Percentiles rank a stretch among this genome's conserved stretches.
Conservation (phyloP, 1,284 basidiomycete genomes). For the Cutaneotrichosporon mucoides region DNA sequence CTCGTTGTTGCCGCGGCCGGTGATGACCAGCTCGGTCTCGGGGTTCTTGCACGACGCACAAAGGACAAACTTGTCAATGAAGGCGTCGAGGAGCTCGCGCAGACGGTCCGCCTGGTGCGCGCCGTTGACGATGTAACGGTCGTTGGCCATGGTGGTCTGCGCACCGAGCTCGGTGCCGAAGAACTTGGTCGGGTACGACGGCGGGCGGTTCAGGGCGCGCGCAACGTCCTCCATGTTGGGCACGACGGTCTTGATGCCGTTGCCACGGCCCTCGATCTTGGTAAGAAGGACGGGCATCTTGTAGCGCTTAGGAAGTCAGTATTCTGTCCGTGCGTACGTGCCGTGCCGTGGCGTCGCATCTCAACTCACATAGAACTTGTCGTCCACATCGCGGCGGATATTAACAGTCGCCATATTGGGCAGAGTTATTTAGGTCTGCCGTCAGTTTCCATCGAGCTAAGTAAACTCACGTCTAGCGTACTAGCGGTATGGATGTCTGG, state of each 20-base stretch:
- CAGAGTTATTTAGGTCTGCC: constrained; percentile 16
- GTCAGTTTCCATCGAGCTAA: neutral
- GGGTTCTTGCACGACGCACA: constrained; percentile 99
- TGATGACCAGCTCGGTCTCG: constrained; percentile 92
- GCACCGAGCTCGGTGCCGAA: constrained; percentile 98
- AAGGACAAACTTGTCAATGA: constrained; percentile 98
- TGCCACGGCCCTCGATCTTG: constrained; percentile 98
- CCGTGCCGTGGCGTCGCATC: neutral
- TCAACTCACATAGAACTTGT: constrained; percentile 55
- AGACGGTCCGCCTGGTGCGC: constrained; percentile 89
- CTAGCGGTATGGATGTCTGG: constrained; percentile 8
- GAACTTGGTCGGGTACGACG: constrained; percentile 95
- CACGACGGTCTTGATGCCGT: constrained; percentile 98
- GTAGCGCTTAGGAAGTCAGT: constrained; percentile 42
- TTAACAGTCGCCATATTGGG: constrained; percentile 85
- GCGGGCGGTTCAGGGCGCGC: constrained; percentile 88
- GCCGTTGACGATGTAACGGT: constrained; percentile 98
- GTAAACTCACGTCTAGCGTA: constrained; percentile 19
- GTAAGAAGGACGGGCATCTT: constrained; percentile 89
- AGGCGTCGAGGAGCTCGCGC: constrained; percentile 90
- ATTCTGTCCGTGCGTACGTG: neutral
- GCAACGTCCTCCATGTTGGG: constrained; percentile 99
- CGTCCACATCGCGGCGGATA: constrained; percentile 96
- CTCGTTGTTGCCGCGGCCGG: constrained; percentile 64
- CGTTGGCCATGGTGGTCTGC: constrained; percentile 92